Evolutionary conservation across 2,329 filamentous ascomycete species (phyloP), one percentile per base, ranked within the genome.

Genomic region (Periglandula ipomoeae): DNA sequence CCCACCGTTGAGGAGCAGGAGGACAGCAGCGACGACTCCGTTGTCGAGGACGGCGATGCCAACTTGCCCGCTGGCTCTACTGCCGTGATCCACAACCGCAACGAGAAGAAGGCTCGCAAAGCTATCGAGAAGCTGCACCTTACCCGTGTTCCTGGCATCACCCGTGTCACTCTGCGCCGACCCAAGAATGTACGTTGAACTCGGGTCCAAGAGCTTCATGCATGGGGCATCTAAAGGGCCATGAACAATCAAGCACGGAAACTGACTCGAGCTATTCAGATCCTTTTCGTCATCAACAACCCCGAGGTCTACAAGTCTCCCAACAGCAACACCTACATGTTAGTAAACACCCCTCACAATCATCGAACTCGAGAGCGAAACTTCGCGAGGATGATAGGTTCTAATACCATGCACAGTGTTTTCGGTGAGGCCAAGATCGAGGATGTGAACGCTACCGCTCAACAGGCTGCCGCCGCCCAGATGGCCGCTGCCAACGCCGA

Each of bases 101-200:
- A 97, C 78, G 93, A 98, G 86, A 98, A 98, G 87, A 98, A 98
- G 85, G 94, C 93, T 64, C 86, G 93, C 76, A 98, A 98, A 83
- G 89, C 90, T 66, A 95, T 98, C 70, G 87, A 89, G 72, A 98
- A 98, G 84, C 84, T 97, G 67, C 90, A 95, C 69, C 78, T 98
- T 69, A 93, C 89, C 80, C 89, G 91, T 67, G 86, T 98, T 60
- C 86, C 87, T 65, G 94, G 93, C 69, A 98, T 98, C 74, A 98
- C 93, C 65, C 85, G 93, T 68, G 94, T 98, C 64, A 98, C 94
- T 59, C 84, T 98, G 67, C 87, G 93, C 74, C 82, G 94, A 72
- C 94, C 94, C 64, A 98, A 98, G 84, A 96, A 96, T 78, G 91
- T 96, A 78, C 79, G 90, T 86, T 52, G 19, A 41, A 47, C 15